Base-by-base conservation (phyloP, 2,329 filamentous ascomycete species). In the Blumeriella jaapii region DNA sequence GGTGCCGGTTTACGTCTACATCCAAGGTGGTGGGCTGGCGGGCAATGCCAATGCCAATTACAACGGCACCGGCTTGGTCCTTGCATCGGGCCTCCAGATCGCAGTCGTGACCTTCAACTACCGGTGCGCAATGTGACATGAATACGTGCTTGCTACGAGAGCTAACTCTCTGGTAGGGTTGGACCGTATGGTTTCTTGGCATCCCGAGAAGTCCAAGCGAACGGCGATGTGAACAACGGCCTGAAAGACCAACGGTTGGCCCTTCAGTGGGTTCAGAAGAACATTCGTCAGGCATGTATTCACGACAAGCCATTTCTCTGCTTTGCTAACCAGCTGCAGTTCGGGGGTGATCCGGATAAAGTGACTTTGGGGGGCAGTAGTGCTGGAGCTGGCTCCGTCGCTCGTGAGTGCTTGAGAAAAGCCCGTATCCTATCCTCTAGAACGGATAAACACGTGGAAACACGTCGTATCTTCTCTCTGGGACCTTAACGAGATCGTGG, bases 91-190 rank as follows among this genome's bases (percentile, higher is more conserved):
- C 16, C 60, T 68, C 36, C 63, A 69, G 26, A 76, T 84, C 26
- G 58, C 86, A 0, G 71, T 83, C 0, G 76, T 85, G 5, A 75
- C 65, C 8, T 67, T 82, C 56, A 85, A 83, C 58, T 85, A 86
- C 52, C 74, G 82, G 3, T 78, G 86, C 3, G 80, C 80, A 0
- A 67, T n/a, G n/a, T n/a, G n/a, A n/a, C n/a, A n/a, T n/a, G n/a
- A n/a, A n/a, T n/a, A n/a, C n/a, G n/a, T n/a, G n/a, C n/a, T n/a
- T n/a, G n/a, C n/a, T n/a, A n/a, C n/a, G n/a, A n/a, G n/a, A n/a
- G n/a, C n/a, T n/a, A n/a, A n/a, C n/a, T n/a, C n/a, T n/a, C n/a
- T n/a, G n/a, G n/a, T n/a, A n/a, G n/a, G n/a, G n/a, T 83, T 75
- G 45, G 81, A 81, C 0, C 85, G 83, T 50, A 62, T 86, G 10